phyloP scores from a whole-genome alignment of 163 green algal species.

The Scenedesmus sp. region DNA sequence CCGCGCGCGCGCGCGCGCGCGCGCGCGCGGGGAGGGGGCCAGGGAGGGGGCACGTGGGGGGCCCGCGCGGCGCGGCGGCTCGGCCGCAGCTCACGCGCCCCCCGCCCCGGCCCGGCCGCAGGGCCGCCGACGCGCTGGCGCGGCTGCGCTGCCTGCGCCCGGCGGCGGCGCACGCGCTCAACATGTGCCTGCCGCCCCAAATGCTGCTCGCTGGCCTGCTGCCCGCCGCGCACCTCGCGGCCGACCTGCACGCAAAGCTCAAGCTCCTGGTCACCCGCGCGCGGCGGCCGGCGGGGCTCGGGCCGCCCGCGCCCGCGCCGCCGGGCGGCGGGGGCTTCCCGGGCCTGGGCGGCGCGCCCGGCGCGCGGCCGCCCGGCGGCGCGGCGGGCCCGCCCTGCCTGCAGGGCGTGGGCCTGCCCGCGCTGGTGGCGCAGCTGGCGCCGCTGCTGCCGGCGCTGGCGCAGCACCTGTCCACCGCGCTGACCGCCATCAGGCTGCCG shows the following conservation, averaged over 20 bases:
- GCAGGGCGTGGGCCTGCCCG: background rate
- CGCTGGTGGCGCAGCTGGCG: constrained; percentile 23
- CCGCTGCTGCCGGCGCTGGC: constrained; percentile 39
- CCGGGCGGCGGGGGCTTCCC: constrained; percentile 1
- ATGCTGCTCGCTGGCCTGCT: constrained; percentile 24
- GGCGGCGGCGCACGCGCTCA: constrained; percentile 2
- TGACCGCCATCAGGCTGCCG: constrained; percentile 17
- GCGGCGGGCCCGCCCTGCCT: constrained; percentile 3
- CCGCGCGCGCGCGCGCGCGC: too few relatives aligned
- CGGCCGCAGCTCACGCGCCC: too few relatives aligned
- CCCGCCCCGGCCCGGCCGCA: too few relatives aligned
- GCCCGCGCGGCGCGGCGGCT: too few relatives aligned
- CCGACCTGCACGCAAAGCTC: constrained; percentile 39
- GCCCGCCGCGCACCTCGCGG: constrained; percentile 22
- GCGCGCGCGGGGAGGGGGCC: too few relatives aligned
- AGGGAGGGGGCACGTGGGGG: too few relatives aligned
- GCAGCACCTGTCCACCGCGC: constrained; percentile 18
- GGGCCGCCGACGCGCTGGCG: background rate
- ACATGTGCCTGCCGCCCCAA: constrained; percentile 4
- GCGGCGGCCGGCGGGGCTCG: background rate
- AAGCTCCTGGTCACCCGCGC: background rate
- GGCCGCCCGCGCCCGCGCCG: background rate
- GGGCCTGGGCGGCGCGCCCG: background rate
- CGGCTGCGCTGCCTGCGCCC: constrained; percentile 16
- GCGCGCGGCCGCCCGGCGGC: background rate